Conservation (phyloP, 768 basidiomycete genomes). For the Kwoniella shandongensis region DNA sequence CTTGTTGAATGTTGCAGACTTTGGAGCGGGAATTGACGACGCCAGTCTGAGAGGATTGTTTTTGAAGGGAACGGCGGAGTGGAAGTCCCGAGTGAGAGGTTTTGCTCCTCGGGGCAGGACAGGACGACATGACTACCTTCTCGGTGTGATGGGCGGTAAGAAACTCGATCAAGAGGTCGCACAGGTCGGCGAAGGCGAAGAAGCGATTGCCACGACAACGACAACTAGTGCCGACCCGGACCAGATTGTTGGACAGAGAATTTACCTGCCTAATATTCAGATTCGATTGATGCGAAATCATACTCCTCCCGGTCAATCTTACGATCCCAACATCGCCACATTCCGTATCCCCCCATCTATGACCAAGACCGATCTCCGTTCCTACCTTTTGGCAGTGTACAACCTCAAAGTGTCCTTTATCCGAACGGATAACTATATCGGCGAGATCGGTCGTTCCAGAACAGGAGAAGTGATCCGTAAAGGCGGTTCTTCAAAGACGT, state of each 20-base stretch:
- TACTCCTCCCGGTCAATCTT: conserved; percentile 71
- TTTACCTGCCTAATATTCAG: conserved; percentile 86
- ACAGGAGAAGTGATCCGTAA: conserved; percentile 24
- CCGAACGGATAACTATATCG: conserved; percentile 86
- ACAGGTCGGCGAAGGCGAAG: background rate
- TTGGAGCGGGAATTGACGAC: conserved; percentile 28
- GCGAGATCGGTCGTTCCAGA: conserved; percentile 57
- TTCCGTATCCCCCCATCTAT: conserved; percentile 83
- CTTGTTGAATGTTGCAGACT: conserved; percentile 1
- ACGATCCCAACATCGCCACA: conserved; percentile 93
- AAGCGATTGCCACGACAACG: background rate
- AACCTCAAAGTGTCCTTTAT: conserved; percentile 88
- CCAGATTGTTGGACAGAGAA: conserved; percentile 67
- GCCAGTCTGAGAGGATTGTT: conserved; percentile 28
- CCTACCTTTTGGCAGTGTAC: conserved; percentile 80
- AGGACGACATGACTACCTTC: conserved; percentile 14
- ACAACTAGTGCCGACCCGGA: background rate
- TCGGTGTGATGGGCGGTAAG: conserved; percentile 14
- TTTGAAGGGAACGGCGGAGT: conserved; percentile 34
- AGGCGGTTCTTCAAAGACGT: conserved; percentile 56
- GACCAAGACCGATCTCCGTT: conserved; percentile 89
- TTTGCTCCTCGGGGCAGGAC: conserved; percentile 7
- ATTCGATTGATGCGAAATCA: conserved; percentile 81
- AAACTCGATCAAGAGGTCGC: background rate
- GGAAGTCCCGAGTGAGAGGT: conserved; percentile 36